Evolutionary conservation across 768 basidiomycete genomes (phyloP).

Genomic region (Mycena rosella): DNA sequence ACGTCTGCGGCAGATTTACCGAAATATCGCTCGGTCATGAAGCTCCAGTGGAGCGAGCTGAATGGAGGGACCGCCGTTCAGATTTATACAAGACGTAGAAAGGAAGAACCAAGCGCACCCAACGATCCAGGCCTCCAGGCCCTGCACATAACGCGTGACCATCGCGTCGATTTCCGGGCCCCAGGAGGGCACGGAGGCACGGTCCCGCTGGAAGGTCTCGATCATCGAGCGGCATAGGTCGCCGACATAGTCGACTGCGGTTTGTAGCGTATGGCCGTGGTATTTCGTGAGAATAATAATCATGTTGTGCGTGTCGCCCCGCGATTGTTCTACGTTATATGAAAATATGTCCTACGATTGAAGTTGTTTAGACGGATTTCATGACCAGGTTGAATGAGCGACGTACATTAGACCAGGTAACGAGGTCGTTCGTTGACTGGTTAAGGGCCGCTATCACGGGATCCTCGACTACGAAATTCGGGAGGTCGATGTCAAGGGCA

Average conservation of each 20-base stretch:
- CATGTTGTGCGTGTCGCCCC: slow-evolving; percentile 79
- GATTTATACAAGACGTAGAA: not conserved
- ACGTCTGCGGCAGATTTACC: slow-evolving; percentile 67
- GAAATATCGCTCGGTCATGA: slow-evolving; percentile 77
- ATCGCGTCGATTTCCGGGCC: slow-evolving; percentile 69
- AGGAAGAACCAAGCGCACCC: slow-evolving; percentile 54
- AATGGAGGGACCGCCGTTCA: not conserved
- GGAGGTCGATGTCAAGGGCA: slow-evolving; percentile 75
- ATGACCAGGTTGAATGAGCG: too few relatives aligned
- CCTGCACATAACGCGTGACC: slow-evolving; percentile 69
- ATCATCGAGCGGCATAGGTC: slow-evolving; percentile 69
- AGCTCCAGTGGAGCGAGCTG: slow-evolving; percentile 78
- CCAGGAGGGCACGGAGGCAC: slow-evolving; percentile 69
- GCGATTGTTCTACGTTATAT: slow-evolving; percentile 81
- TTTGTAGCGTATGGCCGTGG: slow-evolving; percentile 68
- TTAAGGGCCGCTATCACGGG: slow-evolving; percentile 71
- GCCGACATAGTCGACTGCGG: slow-evolving; percentile 75
- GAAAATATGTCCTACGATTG: slow-evolving; percentile 75
- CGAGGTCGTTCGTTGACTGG: slow-evolving; percentile 80
- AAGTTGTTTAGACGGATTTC: slow-evolving; percentile 12
- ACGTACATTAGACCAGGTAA: slow-evolving; percentile 87
- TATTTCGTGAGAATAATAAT: slow-evolving; percentile 77
- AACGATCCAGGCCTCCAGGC: slow-evolving; percentile 79
- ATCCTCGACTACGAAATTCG: slow-evolving; percentile 77
- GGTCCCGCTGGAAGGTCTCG: slow-evolving; percentile 63